Conservation (phyloP, 805 yeast genomes). For the Suhomyces kilbournensis region DNA sequence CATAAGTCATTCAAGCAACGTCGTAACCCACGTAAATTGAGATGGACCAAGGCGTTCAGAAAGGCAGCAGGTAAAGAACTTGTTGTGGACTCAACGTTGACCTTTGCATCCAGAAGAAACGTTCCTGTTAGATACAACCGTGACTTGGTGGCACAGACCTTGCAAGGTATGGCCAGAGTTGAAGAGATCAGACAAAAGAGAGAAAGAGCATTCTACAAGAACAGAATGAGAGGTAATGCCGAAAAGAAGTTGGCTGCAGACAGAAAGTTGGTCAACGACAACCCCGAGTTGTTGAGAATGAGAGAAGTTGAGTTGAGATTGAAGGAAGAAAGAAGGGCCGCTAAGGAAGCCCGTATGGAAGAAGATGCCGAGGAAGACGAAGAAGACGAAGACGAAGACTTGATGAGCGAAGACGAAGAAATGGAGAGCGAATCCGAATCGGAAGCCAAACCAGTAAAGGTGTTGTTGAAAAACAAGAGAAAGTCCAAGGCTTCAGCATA, state of each 20-base stretch:
- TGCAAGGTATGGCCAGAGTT: conserved; percentile 92
- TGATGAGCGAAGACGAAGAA: conserved; percentile 41
- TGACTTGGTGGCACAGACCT: conserved; percentile 89
- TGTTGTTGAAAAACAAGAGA: conserved; percentile 63
- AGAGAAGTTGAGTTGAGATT: conserved; percentile 89
- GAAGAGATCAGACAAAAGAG: conserved; percentile 95
- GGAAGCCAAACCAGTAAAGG: conserved; percentile 48
- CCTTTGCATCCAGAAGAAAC: conserved; percentile 96
- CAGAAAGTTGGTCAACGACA: conserved; percentile 79
- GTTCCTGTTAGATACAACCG: conserved; percentile 97
- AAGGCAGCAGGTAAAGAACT: conserved; percentile 98
- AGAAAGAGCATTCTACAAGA: conserved; percentile 98
- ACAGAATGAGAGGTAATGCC: conserved; percentile 97
- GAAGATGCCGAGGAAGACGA: conserved; percentile 40
- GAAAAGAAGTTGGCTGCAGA: conserved; percentile 82
- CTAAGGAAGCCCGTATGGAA: conserved; percentile 48
- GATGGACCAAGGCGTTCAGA: conserved; percentile 98
- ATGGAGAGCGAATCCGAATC: conserved; percentile 40
- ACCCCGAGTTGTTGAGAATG: conserved; percentile 86
- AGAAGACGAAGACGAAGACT: conserved; percentile 42
- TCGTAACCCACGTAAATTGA: conserved; percentile 96
- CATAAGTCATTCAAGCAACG: conserved; percentile 97
- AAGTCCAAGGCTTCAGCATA: conserved; percentile 19
- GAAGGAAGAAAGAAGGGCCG: conserved; percentile 67
- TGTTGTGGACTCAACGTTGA: conserved; percentile 94